phyloP scores from a whole-genome alignment of 768 basidiomycete genomes.

The Leccinum subtestaceum region DNA sequence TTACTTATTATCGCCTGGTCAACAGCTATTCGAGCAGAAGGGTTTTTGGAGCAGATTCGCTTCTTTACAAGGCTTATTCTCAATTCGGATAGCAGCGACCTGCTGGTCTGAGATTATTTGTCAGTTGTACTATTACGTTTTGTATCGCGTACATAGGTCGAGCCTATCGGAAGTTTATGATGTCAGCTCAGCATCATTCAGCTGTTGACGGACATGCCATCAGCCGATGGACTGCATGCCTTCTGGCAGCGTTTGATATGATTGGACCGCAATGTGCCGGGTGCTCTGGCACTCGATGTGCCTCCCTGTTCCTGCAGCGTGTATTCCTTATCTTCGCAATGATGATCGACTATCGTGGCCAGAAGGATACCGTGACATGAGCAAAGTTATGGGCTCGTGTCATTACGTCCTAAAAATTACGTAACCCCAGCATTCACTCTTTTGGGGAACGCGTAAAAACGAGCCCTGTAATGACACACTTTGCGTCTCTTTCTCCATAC shows the following conservation, averaged over 20 bases:
- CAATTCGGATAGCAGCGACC: constrained; percentile 30
- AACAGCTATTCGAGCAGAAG: constrained; percentile 29
- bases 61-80: constrained; percentile 34
- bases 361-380: not conserved
- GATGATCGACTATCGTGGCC: constrained; percentile 15
- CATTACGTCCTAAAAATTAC: constrained; percentile 14
- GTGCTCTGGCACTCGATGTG: constrained; percentile 22
- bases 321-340: constrained; percentile 4
- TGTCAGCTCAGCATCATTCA: not conserved
- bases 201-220: too few species aligned
- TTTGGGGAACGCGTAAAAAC: constrained; percentile 30
- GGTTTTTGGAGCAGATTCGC: constrained; percentile 30
- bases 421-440: constrained; percentile 31
- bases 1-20: constrained; percentile 9
- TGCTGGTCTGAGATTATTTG: constrained; percentile 12
- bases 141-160: not conserved
- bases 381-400: not conserved
- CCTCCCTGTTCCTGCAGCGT: constrained; percentile 16
- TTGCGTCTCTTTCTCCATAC: constrained; percentile 17
- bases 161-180: not conserved
- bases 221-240: not conserved
- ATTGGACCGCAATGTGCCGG: constrained; percentile 16
- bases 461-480: constrained; percentile 11
- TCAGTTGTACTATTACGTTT: not conserved
- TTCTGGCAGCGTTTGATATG: not conserved